Evolutionary conservation across 306 rosid genomes (phyloP).

Genomic region (Rosa lucieae): DNA sequence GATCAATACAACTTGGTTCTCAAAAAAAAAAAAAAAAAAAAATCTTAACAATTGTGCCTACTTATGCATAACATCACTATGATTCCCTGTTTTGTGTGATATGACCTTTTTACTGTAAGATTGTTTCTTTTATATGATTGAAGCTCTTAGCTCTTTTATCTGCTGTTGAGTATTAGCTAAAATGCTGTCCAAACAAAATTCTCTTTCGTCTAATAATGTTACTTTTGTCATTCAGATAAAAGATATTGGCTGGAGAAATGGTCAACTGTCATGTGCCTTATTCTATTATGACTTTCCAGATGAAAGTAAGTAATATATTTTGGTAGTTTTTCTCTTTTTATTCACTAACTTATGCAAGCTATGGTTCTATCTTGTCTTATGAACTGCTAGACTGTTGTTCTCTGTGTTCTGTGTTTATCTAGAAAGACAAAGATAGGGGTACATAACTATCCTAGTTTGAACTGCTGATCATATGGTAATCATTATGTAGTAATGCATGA

Average conservation of each 20-base stretch:
- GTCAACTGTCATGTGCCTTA: slow-evolving; percentile 22
- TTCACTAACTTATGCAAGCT: background rate
- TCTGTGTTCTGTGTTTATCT: background rate
- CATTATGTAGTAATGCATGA: background rate
- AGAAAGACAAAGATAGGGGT: no score
- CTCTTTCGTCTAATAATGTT: slow-evolving; percentile 10
- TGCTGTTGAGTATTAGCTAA: background rate
- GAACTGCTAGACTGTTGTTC: background rate
- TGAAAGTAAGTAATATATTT: slow-evolving; percentile 48
- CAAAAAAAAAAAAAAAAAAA: no score
- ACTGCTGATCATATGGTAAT: no score
- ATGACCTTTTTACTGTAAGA: no score
- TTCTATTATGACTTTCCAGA: slow-evolving; percentile 71
- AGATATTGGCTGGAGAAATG: slow-evolving; percentile 31
- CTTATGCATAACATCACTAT: background rate
- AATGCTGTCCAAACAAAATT: background rate
- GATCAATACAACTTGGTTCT: no score
- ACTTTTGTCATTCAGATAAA: slow-evolving; percentile 45
- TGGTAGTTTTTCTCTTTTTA: no score
- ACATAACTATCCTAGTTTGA: no score
- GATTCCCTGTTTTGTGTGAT: background rate
- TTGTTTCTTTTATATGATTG: background rate
- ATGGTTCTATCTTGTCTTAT: background rate
- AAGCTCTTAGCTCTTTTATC: background rate
- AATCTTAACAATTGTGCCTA: no score